Base-by-base conservation (phyloP, 139 green algal genomes). In the Chara braunii region DNA sequence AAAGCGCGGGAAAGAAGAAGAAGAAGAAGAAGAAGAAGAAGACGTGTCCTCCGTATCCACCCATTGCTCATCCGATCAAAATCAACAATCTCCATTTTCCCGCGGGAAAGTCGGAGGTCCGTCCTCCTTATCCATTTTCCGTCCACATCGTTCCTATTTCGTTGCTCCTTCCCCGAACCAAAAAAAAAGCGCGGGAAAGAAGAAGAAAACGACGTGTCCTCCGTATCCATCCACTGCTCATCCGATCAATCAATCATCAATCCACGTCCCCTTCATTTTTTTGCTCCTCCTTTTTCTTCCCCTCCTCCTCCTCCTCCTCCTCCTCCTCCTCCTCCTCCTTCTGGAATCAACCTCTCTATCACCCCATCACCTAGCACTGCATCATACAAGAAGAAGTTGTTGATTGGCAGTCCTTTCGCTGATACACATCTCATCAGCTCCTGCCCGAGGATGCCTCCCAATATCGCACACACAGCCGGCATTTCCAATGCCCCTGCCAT, bases 331-430 rank as follows among this genome's bases (percentile, higher is more conserved):
- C 18, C 40, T 18, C 40, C 40, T 18, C 40, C 40, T 18, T 48
- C 40, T 48, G 18, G 18, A 29, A 18, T 48, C 40, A 18, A 18
- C 18, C 40, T 48, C 40, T 48, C 40, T 48, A 69, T 70, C 18
- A 63, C 14, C 0, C 63, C 63, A 7, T 77, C 61, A n/a, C 29
- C 29, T 12, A 34, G 28, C 11, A 37, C 12, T 5, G 29, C 34
- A 37, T 74, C 64, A 57, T 71, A 96, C 18, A 87, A 85, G 45
- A 95, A 90, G 8, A 91, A 74, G 68, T 96, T 96, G 33, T 85
- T 77, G 29, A 96, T 56, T 14, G 88, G 90, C 26, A 80, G 72
- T 1, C 78, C 79, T 29, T 85, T 85, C 2, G 61, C 24, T 11
- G 85, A 89, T 5, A 96, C 66, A 12, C 78, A 79, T n/a, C 86